Conservation (phyloP, 1,284 basidiomycete species). For the Malassezia brasiliensis region DNA sequence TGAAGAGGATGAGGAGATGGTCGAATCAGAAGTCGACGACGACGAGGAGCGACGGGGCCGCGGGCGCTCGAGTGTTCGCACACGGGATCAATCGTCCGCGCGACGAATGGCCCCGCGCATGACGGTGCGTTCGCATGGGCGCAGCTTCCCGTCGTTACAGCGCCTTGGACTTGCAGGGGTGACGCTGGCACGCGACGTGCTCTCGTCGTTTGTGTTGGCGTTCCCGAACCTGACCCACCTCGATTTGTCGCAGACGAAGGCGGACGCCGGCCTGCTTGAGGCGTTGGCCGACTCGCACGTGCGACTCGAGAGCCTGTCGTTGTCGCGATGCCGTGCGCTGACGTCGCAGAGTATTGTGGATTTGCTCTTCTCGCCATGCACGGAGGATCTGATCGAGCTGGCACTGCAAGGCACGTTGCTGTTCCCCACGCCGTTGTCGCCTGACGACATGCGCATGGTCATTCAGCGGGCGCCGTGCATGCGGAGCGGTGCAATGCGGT, state of each 20-base stretch:
- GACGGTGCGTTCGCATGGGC: neutral
- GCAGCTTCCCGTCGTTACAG: slow-evolving; percentile 62
- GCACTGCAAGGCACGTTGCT: slow-evolving; percentile 81
- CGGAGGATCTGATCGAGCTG: slow-evolving; percentile 60
- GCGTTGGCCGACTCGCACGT: slow-evolving; percentile 59
- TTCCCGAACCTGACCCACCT: slow-evolving; percentile 76
- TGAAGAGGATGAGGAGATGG: slow-evolving; percentile 21
- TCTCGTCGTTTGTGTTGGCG: slow-evolving; percentile 70
- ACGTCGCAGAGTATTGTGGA: slow-evolving; percentile 30
- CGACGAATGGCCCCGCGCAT: neutral
- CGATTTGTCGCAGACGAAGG: slow-evolving; percentile 58
- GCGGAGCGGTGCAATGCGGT: slow-evolving; percentile 63
- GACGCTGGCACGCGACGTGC: slow-evolving; percentile 65
- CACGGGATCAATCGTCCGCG: neutral
- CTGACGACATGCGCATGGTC: slow-evolving; percentile 62
- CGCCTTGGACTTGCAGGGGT: slow-evolving; percentile 75
- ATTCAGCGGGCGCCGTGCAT: slow-evolving; percentile 72
- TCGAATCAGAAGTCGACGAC: slow-evolving; percentile 17
- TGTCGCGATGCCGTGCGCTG: slow-evolving; percentile 67
- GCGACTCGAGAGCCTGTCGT: slow-evolving; percentile 66
- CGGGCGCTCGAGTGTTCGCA: neutral
- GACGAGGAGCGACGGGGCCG: neutral
- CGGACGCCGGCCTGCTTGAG: slow-evolving; percentile 65
- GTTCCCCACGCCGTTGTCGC: slow-evolving; percentile 67
- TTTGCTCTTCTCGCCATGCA: slow-evolving; percentile 29